Conservation (phyloP, 1,284 basidiomycete species). For the Cutaneotrichosporon mucoides region DNA sequence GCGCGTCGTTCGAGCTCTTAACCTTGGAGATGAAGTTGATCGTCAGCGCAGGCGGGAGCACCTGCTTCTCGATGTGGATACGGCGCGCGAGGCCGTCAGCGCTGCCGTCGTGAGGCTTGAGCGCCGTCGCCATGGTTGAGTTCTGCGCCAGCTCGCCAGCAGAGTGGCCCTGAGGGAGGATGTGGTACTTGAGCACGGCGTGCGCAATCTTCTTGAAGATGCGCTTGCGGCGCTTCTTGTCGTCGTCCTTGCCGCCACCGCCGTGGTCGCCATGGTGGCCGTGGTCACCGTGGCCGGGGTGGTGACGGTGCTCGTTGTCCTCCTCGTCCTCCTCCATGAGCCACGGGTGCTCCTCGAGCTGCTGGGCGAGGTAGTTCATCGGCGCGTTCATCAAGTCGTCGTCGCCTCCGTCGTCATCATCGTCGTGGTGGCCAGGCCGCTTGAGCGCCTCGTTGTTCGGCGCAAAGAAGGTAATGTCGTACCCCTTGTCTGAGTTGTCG, state of each 20-base stretch:
- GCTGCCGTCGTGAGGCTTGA: conserved; percentile 56
- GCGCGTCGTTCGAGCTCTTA: conserved; percentile 50
- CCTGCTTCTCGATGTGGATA: conserved; percentile 54
- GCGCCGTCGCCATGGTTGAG: conserved; percentile 59
- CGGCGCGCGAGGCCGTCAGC: conserved; percentile 58
- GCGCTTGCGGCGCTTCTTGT: conserved; percentile 55
- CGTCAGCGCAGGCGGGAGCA: conserved; percentile 50
- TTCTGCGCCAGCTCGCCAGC: conserved; percentile 56
- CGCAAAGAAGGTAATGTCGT: conserved; percentile 49
- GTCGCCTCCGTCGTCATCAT: conserved; percentile 29
- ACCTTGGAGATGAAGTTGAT: conserved; percentile 61
- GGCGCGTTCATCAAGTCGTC: conserved; percentile 13
- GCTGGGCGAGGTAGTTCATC: conserved; percentile 25
- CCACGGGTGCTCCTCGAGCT: conserved; percentile 30
- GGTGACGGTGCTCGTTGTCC: too few species aligned
- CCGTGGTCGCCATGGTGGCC: too few species aligned
- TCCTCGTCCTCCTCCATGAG: conserved; percentile 13
- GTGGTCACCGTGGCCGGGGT: too few species aligned
- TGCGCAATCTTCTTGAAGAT: conserved; percentile 54
- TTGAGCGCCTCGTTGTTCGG: conserved; percentile 48
- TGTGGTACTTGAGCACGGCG: conserved; percentile 62
- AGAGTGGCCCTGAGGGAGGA: conserved; percentile 54
- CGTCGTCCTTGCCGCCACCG: conserved; percentile 50
- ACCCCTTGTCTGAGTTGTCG: conserved; percentile 34
- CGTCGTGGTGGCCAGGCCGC: conserved; percentile 34